A percentile compares a stretch with the other conserved stretches of the same genome.
Conservation (phyloP, 106 monocot genomes). For the Dioscorea alata region DNA sequence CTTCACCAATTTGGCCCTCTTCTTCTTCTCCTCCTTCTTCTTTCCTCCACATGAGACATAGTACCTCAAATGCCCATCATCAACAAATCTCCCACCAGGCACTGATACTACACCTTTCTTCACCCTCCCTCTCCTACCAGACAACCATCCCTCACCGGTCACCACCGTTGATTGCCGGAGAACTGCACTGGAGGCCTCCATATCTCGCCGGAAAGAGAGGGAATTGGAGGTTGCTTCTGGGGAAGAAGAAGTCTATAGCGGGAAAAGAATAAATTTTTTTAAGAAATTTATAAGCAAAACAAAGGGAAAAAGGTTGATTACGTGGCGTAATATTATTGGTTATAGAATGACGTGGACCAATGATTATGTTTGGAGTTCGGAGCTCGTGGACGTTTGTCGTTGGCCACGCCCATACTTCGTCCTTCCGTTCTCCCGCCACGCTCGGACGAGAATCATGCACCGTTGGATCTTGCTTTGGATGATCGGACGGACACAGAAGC, state of each 20-base stretch:
- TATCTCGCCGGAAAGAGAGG: not conserved
- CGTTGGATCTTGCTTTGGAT: not conserved
- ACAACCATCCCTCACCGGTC: not conserved
- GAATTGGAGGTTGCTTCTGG: not conserved
- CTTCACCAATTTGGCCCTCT: conserved; percentile 11
- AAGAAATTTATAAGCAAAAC: no score
- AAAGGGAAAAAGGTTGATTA: not conserved
- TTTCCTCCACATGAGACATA: conserved; percentile 21
- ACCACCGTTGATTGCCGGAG: not conserved
- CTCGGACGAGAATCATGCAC: not conserved
- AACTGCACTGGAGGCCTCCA: conserved; percentile 2
- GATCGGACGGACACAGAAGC: not conserved
- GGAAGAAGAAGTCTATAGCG: not conserved
- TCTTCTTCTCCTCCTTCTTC: conserved; percentile 22
- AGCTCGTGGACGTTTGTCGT: not conserved
- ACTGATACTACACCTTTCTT: not conserved
- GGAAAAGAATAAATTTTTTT: no score
- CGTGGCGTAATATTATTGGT: not conserved
- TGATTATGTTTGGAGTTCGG: not conserved
- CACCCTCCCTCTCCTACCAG: not conserved
- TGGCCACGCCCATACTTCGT: not conserved
- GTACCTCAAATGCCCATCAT: conserved; percentile 33
- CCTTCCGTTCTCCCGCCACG: not conserved
- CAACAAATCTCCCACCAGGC: conserved; percentile 4
- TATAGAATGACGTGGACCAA: not conserved